A percentile compares a stretch with the other conserved stretches of the same genome.
Evolutionary conservation across 2,329 filamentous ascomycete species (phyloP).

Genomic region (Cercospora janseana): DNA sequence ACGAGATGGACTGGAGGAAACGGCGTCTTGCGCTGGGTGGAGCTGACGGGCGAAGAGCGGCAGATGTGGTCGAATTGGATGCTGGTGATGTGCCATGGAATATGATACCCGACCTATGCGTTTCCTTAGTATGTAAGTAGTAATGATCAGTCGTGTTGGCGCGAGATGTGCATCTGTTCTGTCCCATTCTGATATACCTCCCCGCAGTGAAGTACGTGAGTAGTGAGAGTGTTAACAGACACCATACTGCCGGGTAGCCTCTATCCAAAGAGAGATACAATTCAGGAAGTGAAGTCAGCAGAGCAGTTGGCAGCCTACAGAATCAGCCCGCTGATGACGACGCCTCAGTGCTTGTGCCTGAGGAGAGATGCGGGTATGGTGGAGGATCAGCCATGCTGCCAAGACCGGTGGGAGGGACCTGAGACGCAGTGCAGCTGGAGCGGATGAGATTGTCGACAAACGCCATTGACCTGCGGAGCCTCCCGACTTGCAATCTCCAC

Average conservation of each 20-base stretch:
- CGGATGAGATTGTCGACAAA: background rate
- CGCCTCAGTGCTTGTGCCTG: slow-evolving; percentile 1
- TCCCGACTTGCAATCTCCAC: background rate
- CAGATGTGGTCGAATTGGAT: background rate
- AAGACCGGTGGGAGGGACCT: slow-evolving; percentile 7
- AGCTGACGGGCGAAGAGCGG: background rate
- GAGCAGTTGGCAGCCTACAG: background rate
- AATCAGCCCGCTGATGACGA: background rate
- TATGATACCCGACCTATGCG: slow-evolving; percentile 9
- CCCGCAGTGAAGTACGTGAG: no score
- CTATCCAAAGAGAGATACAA: no score
- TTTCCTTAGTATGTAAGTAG: slow-evolving; percentile 1
- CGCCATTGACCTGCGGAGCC: background rate
- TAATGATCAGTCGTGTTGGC: background rate
- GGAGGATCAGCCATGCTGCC: background rate
- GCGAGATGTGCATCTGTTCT: background rate
- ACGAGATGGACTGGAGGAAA: background rate
- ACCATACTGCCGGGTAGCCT: no score
- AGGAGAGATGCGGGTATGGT: background rate
- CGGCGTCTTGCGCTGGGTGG: background rate
- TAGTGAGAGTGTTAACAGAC: no score
- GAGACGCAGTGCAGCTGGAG: slow-evolving; percentile 1
- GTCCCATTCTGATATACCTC: no score
- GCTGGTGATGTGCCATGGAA: background rate
- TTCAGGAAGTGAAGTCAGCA: background rate